Evolutionary conservation across 164 flowering plant species (phyloP).

Genomic region (Macadamia integrifolia): DNA sequence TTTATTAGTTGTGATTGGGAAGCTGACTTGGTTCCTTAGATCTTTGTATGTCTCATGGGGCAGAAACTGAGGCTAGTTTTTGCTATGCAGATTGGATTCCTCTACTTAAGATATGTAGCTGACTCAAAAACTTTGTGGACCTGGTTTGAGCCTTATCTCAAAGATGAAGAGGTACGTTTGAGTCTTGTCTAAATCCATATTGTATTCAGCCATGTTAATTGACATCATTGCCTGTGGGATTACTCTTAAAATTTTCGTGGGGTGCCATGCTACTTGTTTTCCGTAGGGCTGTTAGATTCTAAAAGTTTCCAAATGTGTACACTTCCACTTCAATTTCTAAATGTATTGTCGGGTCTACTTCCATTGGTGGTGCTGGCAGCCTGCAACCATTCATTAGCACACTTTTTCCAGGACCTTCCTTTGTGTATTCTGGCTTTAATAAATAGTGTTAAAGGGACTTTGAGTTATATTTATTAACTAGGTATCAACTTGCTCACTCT

Average conservation of each 20-base stretch:
- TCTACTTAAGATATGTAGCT: slow-evolving; percentile 82
- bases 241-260: neutral
- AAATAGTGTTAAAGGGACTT: no score
- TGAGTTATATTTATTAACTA: no score
- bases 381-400: no score
- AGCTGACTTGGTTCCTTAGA: neutral
- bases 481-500: no score
- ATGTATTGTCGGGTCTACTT: no score
- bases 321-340: neutral
- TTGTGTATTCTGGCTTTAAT: no score
- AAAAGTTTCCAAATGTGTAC: neutral
- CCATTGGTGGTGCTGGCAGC: no score
- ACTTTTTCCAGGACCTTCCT: no score
- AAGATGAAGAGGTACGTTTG: slow-evolving; percentile 77
- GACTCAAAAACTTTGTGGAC: slow-evolving; percentile 93
- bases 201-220: neutral
- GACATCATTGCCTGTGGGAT: neutral
- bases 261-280: no score
- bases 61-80: slow-evolving; percentile 2
- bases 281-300: neutral
- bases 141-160: slow-evolving; percentile 85
- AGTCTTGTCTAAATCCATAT: neutral
- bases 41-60: neutral
- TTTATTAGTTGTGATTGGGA: neutral
- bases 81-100: slow-evolving; percentile 79